phyloP scores from a whole-genome alignment of 768 basidiomycete species.

The Boletus subcaerulescens region DNA sequence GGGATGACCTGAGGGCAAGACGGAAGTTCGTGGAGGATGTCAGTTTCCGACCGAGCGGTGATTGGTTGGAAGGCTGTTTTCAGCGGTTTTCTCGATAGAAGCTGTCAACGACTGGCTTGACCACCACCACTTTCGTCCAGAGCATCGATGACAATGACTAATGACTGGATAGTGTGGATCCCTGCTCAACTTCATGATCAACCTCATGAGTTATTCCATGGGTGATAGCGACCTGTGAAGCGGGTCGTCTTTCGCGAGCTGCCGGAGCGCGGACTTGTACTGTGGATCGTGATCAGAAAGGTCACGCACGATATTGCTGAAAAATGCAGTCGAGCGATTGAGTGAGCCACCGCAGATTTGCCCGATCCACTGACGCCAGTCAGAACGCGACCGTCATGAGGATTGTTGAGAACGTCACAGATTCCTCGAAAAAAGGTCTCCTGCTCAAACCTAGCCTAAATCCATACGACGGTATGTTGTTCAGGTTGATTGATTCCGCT shows the following conservation, averaged over 20 bases:
- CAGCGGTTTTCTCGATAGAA: slow-evolving; percentile 11
- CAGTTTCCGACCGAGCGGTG: not conserved
- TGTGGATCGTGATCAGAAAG: slow-evolving; percentile 20
- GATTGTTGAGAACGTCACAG: no score
- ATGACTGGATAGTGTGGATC: slow-evolving; percentile 18
- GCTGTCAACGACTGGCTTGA: not conserved
- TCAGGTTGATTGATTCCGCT: no score
- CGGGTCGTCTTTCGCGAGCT: not conserved
- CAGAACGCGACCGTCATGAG: no score
- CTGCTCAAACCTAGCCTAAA: no score
- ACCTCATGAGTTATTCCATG: slow-evolving; percentile 14
- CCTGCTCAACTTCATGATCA: slow-evolving; percentile 20
- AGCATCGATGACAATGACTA: slow-evolving; percentile 30
- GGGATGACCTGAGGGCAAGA: slow-evolving; percentile 2
- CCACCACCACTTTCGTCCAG: slow-evolving; percentile 20
- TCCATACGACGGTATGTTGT: no score
- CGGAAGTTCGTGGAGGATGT: slow-evolving; percentile 9
- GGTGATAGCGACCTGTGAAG: not conserved
- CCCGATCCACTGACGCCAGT: no score
- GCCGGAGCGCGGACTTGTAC: slow-evolving; percentile 7
- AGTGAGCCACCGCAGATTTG: no score
- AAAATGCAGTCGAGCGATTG: no score
- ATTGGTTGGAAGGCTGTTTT: slow-evolving; percentile 1
- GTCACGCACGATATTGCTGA: slow-evolving; percentile 14
- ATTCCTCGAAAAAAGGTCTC: no score